Percentiles rank a stretch among this genome's conserved stretches.
Conservation (phyloP, 2,329 filamentous ascomycete species). For the Xylaria polymorpha region DNA sequence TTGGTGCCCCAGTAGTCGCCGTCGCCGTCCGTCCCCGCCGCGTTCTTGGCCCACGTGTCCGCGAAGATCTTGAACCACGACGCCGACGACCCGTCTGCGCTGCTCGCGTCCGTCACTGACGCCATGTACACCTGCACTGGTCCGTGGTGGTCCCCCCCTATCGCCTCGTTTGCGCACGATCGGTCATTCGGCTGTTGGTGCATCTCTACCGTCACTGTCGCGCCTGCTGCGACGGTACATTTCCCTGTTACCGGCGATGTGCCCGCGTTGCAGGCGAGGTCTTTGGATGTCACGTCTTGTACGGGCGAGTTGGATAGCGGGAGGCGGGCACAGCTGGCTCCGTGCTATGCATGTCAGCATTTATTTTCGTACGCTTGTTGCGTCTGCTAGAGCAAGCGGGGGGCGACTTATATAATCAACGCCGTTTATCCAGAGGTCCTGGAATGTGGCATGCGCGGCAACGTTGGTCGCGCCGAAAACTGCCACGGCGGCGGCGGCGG, state of each 20-base stretch:
- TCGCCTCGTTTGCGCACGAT: conserved; percentile 55
- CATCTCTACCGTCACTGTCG: conserved; percentile 67
- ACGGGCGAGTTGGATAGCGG: conserved; percentile 64
- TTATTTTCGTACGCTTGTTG: neutral
- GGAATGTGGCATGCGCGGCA: conserved; percentile 63
- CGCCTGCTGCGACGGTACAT: conserved; percentile 60
- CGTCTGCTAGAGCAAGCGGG: neutral
- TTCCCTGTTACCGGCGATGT: conserved; percentile 53
- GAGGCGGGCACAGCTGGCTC: conserved; percentile 59
- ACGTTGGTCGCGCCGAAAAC: conserved; percentile 51
- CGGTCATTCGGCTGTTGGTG: conserved; percentile 57
- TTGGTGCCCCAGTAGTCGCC: conserved; percentile 61
- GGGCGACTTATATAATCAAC: conserved; percentile 51
- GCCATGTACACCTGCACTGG: conserved; percentile 57
- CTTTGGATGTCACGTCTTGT: conserved; percentile 55
- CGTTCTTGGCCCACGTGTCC: conserved; percentile 55
- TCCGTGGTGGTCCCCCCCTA: conserved; percentile 58
- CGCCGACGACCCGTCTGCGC: conserved; percentile 48
- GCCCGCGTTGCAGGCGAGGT: conserved; percentile 58
- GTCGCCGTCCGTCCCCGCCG: conserved; percentile 52
- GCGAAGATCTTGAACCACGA: conserved; percentile 60
- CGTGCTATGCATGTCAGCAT: conserved; percentile 49
- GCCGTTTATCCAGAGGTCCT: conserved; percentile 62
- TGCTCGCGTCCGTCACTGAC: conserved; percentile 54
- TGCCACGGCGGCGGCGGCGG: conserved; percentile 47